Evolutionary conservation across 169 alveolate genomes (phyloP).

Genomic region (Theileria parva): DNA sequence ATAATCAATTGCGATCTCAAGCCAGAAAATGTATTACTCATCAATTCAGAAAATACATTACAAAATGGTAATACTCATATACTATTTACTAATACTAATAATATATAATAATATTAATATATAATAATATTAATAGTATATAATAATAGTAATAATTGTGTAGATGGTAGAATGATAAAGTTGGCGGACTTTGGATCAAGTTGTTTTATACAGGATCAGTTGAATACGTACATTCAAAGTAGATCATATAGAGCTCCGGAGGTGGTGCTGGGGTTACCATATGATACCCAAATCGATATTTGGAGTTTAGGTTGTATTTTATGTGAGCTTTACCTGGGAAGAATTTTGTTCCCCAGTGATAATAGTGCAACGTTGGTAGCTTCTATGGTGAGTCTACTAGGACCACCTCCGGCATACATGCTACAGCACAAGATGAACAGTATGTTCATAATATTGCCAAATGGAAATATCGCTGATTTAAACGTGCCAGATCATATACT

Average conservation of each 20-base stretch:
- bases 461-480: conserved; percentile 61
- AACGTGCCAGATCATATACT: conserved; percentile 31
- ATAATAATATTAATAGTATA: too few species aligned
- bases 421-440: conserved; percentile 69
- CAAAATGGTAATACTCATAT: not conserved
- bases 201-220: conserved; percentile 91
- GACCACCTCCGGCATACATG: conserved; percentile 80
- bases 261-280: conserved; percentile 95
- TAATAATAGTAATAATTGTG: not conserved
- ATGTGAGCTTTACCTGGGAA: conserved; percentile 91
- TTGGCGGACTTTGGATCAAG: conserved; percentile 96
- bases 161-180: conserved; percentile 70
- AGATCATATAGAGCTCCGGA: conserved; percentile 98
- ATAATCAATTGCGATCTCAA: conserved; percentile 62
- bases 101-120: not conserved
- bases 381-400: conserved; percentile 77
- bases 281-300: conserved; percentile 96
- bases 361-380: conserved; percentile 80
- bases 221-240: conserved; percentile 93
- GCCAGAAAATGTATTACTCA: conserved; percentile 61
- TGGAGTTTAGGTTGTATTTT: conserved; percentile 98
- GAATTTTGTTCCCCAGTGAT: conserved; percentile 84
- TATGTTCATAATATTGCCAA: conserved; percentile 59
- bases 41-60: conserved; percentile 27
- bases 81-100: too few species aligned